Base-by-base conservation (phyloP, 441 rosid species). In the Erodium trifolium region DNA sequence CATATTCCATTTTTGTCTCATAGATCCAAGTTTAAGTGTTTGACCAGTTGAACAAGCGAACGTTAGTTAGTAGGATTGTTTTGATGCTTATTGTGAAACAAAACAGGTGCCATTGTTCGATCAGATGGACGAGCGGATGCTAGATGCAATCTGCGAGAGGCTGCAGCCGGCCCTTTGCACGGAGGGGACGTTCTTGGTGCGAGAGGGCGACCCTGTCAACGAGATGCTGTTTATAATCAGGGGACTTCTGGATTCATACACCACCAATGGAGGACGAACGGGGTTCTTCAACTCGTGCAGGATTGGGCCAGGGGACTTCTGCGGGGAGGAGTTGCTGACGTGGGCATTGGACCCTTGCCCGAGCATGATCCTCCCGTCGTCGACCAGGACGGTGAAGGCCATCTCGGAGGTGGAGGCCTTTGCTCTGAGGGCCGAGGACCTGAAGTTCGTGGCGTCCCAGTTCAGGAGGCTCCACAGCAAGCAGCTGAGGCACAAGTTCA, bases 321-420 rank as follows among this genome's bases (percentile, higher is more conserved):
- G 89, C 0, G 92, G 92, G 0, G 92, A 87, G 62, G 92, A 87
- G 62, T 73, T 87, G 63, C 80, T 88, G 63, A 88, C 93, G 2
- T 88, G 93, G 90, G 88, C 93, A 0, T 55, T 86, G 60, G 87
- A 88, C 70, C 93, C 93, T n/a, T 83, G 87, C 18, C 93, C 83
- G 0, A 80, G 82, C 11, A 77, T 84, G 62, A 78, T 84, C 63
- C 80, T 87, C 37, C 93, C 87, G 6, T 84, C 84, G 1, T 87
- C 90, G 4, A 87, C 93, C 31, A 75, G 93, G 0, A 83, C 93
- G 0, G 93, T 82, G 64, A 86, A 86, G 71, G 86, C 93, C 53
- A 76, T 84, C 13, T 80, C 80, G 0, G 93, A 88, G 74, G 93
- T 88, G 2, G 90, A 88, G 71, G 93, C 90, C 0, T 88, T 86